Evolutionary conservation across 345 rosid species (phyloP), one percentile per base, ranked within the genome.

Genomic region (Gossypium ekmanianum): DNA sequence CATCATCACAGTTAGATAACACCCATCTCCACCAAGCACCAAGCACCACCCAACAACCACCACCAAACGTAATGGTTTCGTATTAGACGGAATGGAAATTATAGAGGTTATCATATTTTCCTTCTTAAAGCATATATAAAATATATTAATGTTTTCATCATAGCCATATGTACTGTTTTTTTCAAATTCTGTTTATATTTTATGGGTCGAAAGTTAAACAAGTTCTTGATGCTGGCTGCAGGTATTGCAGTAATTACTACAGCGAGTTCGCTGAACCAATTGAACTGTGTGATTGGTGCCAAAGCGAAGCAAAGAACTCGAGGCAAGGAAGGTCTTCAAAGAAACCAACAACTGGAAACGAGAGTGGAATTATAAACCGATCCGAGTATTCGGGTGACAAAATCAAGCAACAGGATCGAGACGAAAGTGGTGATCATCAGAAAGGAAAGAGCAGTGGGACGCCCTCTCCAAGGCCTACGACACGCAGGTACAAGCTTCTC

Each of bases 401-500:
- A 77, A 87, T 84, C 85, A 88, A 86, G 84, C 90, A 86, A 43
- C 84, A 83, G 54, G 87, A 87, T 69, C 85, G 75, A 4, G 86
- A 84, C 48, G 92, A 84, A 20, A 57, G 75, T 70, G 80, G 75
- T 52, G 81, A 74, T 45, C 20, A 47, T 12, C 71, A 68, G 39
- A 91, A 88, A 79, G 88, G 87, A 65, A 94, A 82, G 81, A 81
- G 58, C 63, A 56, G 68, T 14, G 85, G 93, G 0, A 79, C 80
- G 14, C 94, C 97, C n/a, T 91, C 97, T 66, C 96, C 98, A 2
- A 77, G 94, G 79, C 75, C 94, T 1, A 79, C 95, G 3, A 89
- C 98, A 18, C 92, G 98, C 72, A 91, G 98, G 96, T 94, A 94
- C 90, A 94, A 94, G 98, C 98, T 94, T 74, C 98, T 94, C 80